Evolutionary conservation across 129 eudicot species (phyloP).

Genomic region (Artemisia argyi): DNA sequence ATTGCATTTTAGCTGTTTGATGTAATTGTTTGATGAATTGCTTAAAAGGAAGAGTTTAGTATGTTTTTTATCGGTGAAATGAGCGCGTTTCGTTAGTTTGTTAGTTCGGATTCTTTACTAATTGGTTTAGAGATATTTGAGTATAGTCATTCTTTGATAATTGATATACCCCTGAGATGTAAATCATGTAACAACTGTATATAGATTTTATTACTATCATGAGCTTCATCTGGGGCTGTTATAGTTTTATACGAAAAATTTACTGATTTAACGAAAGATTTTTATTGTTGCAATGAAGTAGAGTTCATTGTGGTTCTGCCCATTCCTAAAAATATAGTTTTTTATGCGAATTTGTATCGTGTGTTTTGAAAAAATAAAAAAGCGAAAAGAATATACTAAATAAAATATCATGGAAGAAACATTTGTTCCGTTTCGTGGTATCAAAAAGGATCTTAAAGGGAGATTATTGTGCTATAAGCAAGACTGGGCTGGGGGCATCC

Average conservation of each 20-base stretch:
- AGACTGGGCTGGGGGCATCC: conserved; percentile 92
- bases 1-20: conserved; percentile 36
- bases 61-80: conserved; percentile 27
- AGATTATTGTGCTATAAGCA: conserved; percentile 92
- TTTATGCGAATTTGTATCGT: conserved; percentile 32
- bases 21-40: conserved; percentile 33
- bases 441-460: conserved; percentile 89
- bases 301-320: conserved; percentile 42
- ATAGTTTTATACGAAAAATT: conserved; percentile 20
- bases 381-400: background rate
- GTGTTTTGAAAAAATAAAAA: no score
- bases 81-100: conserved; percentile 31
- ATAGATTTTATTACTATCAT: conserved; percentile 30
- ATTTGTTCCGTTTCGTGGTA: conserved; percentile 96
- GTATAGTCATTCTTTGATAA: conserved; percentile 34
- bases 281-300: conserved; percentile 30
- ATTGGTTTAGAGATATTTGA: conserved; percentile 31
- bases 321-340: conserved; percentile 25
- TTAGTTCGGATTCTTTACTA: conserved; percentile 34
- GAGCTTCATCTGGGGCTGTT: conserved; percentile 48
- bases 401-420: conserved; percentile 85
- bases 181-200: conserved; percentile 34
- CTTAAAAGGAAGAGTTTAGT: conserved; percentile 27
- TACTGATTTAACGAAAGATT: conserved; percentile 18
- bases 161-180: conserved; percentile 36